These are phyloP conservation scores for Termitomyces bulborhizus DNA, from an alignment of 768 basidiomycete species.

Conservation along the genomic window DNA sequence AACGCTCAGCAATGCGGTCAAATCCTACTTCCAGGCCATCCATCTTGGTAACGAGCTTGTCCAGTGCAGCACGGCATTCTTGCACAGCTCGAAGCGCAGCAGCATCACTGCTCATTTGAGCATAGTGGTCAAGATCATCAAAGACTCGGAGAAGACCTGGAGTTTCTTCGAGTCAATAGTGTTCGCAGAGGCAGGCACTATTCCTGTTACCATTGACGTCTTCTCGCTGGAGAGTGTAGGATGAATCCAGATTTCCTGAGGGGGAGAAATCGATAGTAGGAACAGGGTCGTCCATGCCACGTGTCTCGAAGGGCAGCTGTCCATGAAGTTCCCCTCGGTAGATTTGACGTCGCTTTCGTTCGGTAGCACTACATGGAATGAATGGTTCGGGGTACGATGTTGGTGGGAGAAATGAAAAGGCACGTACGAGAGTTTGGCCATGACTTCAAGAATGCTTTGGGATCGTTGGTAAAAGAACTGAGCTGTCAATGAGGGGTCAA, in stretches of 20 bases:
- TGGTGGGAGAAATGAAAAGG: neutral
- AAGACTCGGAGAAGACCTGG: constrained; percentile 57
- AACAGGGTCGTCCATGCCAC: constrained; percentile 75
- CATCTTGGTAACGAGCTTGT: constrained; percentile 71
- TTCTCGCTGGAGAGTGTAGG: constrained; percentile 61
- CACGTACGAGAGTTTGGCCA: constrained; percentile 82
- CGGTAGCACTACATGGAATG: constrained; percentile 51
- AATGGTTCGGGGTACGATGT: constrained; percentile 2
- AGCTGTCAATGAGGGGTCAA: constrained; percentile 32
- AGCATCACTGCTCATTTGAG: constrained; percentile 37
- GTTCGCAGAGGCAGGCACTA: constrained; percentile 12
- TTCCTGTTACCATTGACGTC: constrained; percentile 63
- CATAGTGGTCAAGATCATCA: constrained; percentile 58
- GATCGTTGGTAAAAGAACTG: constrained; percentile 79
- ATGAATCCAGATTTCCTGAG: constrained; percentile 51
- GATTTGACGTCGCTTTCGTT: constrained; percentile 78
- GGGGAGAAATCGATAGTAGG: constrained; percentile 79
- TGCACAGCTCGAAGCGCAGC: constrained; percentile 49
- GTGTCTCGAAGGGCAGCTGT: constrained; percentile 80
- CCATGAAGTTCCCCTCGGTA: constrained; percentile 82
- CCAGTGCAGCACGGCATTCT: constrained; percentile 56
- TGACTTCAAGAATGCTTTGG: constrained; percentile 74
- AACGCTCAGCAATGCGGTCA: constrained; percentile 81
- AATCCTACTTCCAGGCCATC: constrained; percentile 76
- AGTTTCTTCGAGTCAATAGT: constrained; percentile 11